Percentiles rank a stretch among this genome's conserved stretches.
Conservation (phyloP, 768 basidiomycete genomes). For the Mycena haematopus region DNA sequence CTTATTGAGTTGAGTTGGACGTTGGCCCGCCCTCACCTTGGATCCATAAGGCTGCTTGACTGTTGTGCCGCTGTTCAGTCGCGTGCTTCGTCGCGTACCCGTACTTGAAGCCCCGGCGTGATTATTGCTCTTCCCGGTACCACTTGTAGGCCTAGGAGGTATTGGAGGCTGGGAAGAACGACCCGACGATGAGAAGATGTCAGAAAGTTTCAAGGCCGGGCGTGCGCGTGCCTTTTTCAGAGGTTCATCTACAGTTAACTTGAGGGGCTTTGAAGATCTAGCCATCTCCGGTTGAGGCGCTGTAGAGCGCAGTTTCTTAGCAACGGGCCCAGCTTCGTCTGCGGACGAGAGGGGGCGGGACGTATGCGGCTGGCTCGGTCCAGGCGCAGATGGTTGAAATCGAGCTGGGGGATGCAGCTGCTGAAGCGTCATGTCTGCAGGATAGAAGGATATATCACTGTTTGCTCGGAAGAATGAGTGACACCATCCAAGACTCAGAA, state of each 20-base stretch:
- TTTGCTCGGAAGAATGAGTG: constrained; percentile 48
- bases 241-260: constrained; percentile 70
- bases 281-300: constrained; percentile 57
- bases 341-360: constrained; percentile 81
- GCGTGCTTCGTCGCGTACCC: constrained; percentile 74
- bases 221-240: constrained; percentile 91
- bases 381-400: constrained; percentile 45
- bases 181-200: constrained; percentile 86
- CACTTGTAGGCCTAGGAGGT: constrained; percentile 63
- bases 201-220: constrained; percentile 87
- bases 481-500: constrained; percentile 23
- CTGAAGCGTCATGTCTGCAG: constrained; percentile 64
- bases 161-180: constrained; percentile 78
- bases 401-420: constrained; percentile 55
- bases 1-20: background rate
- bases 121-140: constrained; percentile 58
- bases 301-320: constrained; percentile 76
- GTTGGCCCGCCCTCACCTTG: constrained; percentile 54
- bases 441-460: constrained; percentile 60
- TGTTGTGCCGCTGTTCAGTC: constrained; percentile 65
- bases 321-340: constrained; percentile 80
- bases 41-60: constrained; percentile 53
- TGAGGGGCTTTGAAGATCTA: constrained; percentile 63
- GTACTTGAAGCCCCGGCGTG: constrained; percentile 49
- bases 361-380: constrained; percentile 53